These are phyloP conservation scores for Pseudohyphozyma bogoriensis DNA, from an alignment of 768 basidiomycete genomes.

Conservation along the genomic window DNA sequence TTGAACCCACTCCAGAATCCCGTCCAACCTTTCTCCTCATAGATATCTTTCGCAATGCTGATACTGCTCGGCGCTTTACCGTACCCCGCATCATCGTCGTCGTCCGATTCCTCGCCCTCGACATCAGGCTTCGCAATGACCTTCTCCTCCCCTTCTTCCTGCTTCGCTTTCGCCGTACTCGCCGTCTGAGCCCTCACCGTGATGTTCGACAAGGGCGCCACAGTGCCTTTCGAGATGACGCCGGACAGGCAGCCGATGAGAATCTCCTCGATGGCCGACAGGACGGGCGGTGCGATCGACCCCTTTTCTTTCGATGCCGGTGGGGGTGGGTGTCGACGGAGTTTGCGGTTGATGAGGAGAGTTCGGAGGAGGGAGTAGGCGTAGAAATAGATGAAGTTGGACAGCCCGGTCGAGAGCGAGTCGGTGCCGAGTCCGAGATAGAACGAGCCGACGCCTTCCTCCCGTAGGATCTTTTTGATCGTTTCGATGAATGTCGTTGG, in stretches of 20 bases:
- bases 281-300: conserved; percentile 9
- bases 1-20: conserved; percentile 55
- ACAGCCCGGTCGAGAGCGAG: conserved; percentile 48
- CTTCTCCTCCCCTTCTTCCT: background rate
- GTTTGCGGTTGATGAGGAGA: background rate
- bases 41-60: conserved; percentile 43
- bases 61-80: conserved; percentile 12
- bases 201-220: conserved; percentile 51
- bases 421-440: conserved; percentile 50
- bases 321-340: background rate
- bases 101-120: conserved; percentile 14
- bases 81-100: conserved; percentile 31
- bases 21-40: conserved; percentile 44
- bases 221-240: conserved; percentile 48
- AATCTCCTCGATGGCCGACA: conserved; percentile 46
- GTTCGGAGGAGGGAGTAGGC: conserved; percentile 43
- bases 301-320: background rate
- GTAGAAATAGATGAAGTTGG: conserved; percentile 55
- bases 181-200: conserved; percentile 50
- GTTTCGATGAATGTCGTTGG: too few species aligned
- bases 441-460: conserved; percentile 44
- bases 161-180: background rate
- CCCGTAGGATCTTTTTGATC: conserved; percentile 39
- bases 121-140: conserved; percentile 24
- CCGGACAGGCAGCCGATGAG: conserved; percentile 51